Percentiles rank a stretch among this genome's conserved stretches.
These are phyloP conservation scores for Zygotorulaspora sp. DNA, from an alignment of 805 yeast genomes.

Conservation along the genomic window DNA sequence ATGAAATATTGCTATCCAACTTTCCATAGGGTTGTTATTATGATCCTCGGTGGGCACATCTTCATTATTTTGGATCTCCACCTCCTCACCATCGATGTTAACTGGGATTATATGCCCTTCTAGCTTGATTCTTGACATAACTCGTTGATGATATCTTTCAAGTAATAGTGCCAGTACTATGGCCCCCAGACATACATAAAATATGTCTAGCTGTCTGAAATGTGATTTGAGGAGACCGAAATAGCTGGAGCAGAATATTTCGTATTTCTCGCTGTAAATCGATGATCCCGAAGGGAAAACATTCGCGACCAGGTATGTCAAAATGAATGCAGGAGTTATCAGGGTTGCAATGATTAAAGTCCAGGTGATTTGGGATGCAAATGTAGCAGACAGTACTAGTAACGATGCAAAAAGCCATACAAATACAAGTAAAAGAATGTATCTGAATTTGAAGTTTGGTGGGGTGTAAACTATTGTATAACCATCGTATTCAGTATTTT, in stretches of 20 bases:
- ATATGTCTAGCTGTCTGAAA: conserved; percentile 17
- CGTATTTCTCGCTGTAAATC: not conserved
- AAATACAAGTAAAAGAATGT: conserved; percentile 39
- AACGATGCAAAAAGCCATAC: conserved; percentile 45
- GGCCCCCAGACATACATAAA: conserved; percentile 22
- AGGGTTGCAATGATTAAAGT: conserved; percentile 13
- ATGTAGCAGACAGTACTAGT: conserved; percentile 21
- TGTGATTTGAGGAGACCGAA: conserved; percentile 8
- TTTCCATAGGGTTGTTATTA: conserved; percentile 6
- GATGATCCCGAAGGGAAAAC: not conserved
- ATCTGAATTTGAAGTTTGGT: conserved; percentile 61
- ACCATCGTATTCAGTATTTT: conserved; percentile 38
- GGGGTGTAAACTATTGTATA: conserved; percentile 86
- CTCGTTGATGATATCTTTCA: conserved; percentile 19
- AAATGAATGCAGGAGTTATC: conserved; percentile 9
- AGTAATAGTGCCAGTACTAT: conserved; percentile 12
- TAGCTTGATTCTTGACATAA: conserved; percentile 16
- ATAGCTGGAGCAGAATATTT: conserved; percentile 2
- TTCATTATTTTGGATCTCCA: conserved; percentile 11
- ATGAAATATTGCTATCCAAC: conserved; percentile 6
- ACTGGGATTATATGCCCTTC: conserved; percentile 21
- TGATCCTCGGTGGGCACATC: conserved; percentile 5
- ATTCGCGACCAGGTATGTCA: not conserved
- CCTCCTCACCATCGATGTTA: conserved; percentile 14
- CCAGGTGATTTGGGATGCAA: conserved; percentile 19